Base-by-base conservation (phyloP, 768 basidiomycete species). In the Boletus vermiculosoides region DNA sequence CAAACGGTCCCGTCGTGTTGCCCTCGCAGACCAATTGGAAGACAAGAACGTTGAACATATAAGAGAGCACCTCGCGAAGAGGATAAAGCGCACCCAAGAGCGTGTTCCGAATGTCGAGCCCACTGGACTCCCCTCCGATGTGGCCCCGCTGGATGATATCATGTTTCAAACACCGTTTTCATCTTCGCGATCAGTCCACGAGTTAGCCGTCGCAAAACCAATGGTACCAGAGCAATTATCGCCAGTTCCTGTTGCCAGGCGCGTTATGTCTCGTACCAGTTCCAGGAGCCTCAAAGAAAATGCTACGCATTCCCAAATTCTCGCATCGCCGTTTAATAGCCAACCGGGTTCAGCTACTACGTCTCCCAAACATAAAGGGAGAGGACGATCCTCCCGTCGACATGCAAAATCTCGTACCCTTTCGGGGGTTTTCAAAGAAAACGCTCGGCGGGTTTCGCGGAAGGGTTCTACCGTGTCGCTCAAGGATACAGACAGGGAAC, bases 251-350 rank as follows among this genome's bases (percentile, higher is more conserved):
- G 48, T 65, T 30, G 50, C 65, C 59, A 68, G 68, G 54, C 74
- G 71, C 30, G 62, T 71, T 28, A 48, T 70, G 37, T 74, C 77
- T 56, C 74, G 75, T 57, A 76, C 74, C 44, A 70, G 71, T 37
- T 79, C 78, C 41, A 70, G 71, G 45, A 74, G 69, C 40, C 67
- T 76, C 56, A 79, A 78, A 54, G 77, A 78, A 58, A 80, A 79
- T 49, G 54, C 37, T 20, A 10, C 25, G 23, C 58, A 55, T 37
- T 57, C 67, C 55, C 69, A 56, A 22, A 28, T 45, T 20, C 74
- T 81, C 23, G 76, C 73, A 12, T 81, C 79, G 25, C 80, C 81
- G 2, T 83, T 80, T 61, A 71, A 64, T 49, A 80, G 80, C 44
- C 74, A 76, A 42, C 78, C 80, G 18, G 66, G 64, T 36, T 81